Conservation (phyloP, 129 eudicot genomes). For the Cynara cardunculus region DNA sequence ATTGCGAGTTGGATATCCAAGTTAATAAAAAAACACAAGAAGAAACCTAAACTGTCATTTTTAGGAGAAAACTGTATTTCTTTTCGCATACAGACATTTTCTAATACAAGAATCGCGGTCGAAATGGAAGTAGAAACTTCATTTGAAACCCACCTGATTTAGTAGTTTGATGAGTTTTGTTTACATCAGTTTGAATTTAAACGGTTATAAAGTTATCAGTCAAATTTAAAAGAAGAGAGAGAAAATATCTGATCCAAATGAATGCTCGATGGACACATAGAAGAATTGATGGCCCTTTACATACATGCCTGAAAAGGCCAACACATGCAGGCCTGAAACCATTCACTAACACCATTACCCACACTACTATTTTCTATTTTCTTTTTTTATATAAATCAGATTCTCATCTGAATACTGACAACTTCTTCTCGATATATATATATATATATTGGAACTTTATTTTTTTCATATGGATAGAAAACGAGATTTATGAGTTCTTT, state of each 20-base stretch:
- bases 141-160: not conserved
- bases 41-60: not conserved
- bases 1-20: too few relatives aligned
- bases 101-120: not conserved
- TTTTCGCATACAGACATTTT: not conserved
- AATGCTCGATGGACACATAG: conserved; percentile 23
- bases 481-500: too few relatives aligned
- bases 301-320: conserved; percentile 36
- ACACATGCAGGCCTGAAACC: conserved; percentile 26
- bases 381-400: not conserved
- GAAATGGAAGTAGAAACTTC: not conserved
- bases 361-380: not conserved
- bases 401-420: not conserved
- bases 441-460: too few relatives aligned
- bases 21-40: too few relatives aligned
- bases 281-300: conserved; percentile 3
- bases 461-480: too few relatives aligned
- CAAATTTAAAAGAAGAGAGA: not conserved
- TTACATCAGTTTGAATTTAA: not conserved
- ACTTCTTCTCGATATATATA: too few relatives aligned
- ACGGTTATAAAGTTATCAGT: not conserved
- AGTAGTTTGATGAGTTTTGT: not conserved
- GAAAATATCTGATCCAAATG: conserved; percentile 8
- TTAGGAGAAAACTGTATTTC: not conserved
- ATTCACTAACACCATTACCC: conserved; percentile 9